A percentile compares a stretch with the other conserved stretches of the same genome.
Conservation (phyloP, 73 alveolate genomes). For the Tetrahymena elliotti region DNA sequence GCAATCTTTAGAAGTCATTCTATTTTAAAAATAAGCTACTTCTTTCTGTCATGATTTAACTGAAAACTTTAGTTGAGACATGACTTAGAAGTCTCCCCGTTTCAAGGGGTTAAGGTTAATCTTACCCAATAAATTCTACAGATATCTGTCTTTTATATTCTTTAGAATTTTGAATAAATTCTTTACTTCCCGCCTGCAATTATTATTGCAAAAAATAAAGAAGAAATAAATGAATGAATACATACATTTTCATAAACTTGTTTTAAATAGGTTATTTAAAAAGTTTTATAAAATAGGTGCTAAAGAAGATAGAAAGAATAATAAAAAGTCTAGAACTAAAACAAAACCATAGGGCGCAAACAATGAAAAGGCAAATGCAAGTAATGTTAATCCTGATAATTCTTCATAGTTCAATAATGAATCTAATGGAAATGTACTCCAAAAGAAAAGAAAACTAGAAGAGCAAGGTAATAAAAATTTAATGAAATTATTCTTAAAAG, state of each 20-base stretch:
- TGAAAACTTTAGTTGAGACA: not conserved
- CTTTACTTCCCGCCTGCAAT: slow-evolving; percentile 2
- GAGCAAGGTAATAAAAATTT: not conserved
- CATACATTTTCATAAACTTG: not conserved
- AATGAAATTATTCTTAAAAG: not conserved
- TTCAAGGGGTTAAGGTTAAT: not conserved
- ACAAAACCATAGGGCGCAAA: not conserved
- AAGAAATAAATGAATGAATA: not conserved
- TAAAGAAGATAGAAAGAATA: not conserved
- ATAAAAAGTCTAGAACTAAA: not conserved
- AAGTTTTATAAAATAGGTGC: not conserved
- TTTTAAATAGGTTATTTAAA: not conserved
- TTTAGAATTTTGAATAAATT: not conserved
- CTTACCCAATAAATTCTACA: not conserved
- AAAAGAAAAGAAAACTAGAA: not conserved
- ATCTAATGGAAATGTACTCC: not conserved
- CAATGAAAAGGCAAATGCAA: not conserved
- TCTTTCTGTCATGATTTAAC: not conserved
- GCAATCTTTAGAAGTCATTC: not conserved
- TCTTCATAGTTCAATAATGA: not conserved
- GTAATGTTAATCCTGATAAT: not conserved
- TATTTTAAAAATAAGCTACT: not conserved
- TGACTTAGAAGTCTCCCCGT: not conserved
- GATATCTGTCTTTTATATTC: not conserved
- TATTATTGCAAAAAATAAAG: not conserved